phyloP scores from a whole-genome alignment of 768 basidiomycete genomes.

The Rhodotorula paludigena region DNA sequence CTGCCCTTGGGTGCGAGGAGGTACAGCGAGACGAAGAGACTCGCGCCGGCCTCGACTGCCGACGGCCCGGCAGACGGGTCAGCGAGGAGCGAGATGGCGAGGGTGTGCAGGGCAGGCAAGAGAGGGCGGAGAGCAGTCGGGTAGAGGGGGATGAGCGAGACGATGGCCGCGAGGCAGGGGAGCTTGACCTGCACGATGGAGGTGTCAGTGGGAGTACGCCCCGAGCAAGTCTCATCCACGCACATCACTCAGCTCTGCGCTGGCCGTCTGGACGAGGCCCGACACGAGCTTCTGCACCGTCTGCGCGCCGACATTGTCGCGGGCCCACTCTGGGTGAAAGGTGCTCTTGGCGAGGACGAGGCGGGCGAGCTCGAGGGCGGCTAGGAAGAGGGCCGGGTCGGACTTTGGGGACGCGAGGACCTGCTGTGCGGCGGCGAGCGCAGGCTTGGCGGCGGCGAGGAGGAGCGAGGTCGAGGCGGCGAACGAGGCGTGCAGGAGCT shows the following conservation, averaged over 20 bases:
- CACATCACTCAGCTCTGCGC: conserved; percentile 11
- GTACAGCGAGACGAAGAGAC: conserved; percentile 34
- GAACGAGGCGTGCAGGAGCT: conserved; percentile 25
- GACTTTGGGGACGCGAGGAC: conserved; percentile 16
- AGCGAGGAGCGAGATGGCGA: conserved; percentile 24
- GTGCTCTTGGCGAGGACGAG: conserved; percentile 27
- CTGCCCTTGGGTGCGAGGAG: conserved; percentile 34
- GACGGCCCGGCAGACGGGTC: background rate
- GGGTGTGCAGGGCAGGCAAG: conserved; percentile 25
- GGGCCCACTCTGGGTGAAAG: conserved; percentile 35
- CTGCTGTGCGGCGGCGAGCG: conserved; percentile 9
- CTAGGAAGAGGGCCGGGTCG: conserved; percentile 17
- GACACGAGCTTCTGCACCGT: conserved; percentile 29
- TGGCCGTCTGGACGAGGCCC: conserved; percentile 12
- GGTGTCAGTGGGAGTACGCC: too few relatives aligned
- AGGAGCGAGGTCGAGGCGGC: conserved; percentile 17
- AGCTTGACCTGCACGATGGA: conserved; percentile 11
- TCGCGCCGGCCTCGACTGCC: conserved; percentile 14
- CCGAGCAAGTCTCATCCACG: background rate
- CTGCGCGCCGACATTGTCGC: conserved; percentile 35
- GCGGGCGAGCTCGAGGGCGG: conserved; percentile 21
- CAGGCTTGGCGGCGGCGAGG: conserved; percentile 14
- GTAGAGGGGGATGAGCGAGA: conserved; percentile 33
- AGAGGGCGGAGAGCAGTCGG: conserved; percentile 36
- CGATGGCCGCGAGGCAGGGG: conserved; percentile 22